A percentile compares a stretch with the other conserved stretches of the same genome.
Evolutionary conservation across 2,329 filamentous ascomycete species (phyloP).

Genomic region (Tolypocladium sp.): DNA sequence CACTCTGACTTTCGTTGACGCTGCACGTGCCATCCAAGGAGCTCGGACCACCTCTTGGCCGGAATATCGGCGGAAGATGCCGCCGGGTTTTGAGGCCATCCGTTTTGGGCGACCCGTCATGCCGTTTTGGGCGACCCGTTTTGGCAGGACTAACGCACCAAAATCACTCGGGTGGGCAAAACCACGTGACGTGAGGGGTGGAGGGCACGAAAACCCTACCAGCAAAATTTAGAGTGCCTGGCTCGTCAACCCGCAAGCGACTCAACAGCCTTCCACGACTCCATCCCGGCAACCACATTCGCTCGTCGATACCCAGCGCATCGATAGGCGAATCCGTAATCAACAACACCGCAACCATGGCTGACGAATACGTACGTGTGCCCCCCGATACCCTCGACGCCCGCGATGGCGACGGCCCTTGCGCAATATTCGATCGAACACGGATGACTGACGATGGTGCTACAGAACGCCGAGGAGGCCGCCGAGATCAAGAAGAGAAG

Average conservation of each 20-base stretch:
- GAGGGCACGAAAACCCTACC: constrained; percentile 33
- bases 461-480: constrained; percentile 91
- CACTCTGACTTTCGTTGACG: not conserved
- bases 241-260: constrained; percentile 18
- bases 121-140: not conserved
- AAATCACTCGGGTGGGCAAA: not conserved
- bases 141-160: not conserved
- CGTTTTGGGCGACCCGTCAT: not conserved
- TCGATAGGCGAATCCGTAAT: constrained; percentile 35
- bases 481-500: constrained; percentile 99
- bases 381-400: constrained; percentile 12
- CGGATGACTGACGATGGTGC: constrained; percentile 18
- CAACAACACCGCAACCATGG: constrained; percentile 55
- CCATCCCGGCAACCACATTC: constrained; percentile 29
- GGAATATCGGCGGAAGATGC: not conserved
- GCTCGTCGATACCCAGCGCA: constrained; percentile 30
- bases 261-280: constrained; percentile 20
- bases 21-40: not conserved
- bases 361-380: constrained; percentile 81
- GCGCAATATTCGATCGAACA: not conserved
- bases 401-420: constrained; percentile 17
- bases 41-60: not conserved
- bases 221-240: constrained; percentile 22
- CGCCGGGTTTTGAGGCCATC: not conserved
- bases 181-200: constrained; percentile 19